These are phyloP conservation scores for Hamamelis virginiana DNA, from an alignment of 164 flowering plant species.

Conservation along the genomic window DNA sequence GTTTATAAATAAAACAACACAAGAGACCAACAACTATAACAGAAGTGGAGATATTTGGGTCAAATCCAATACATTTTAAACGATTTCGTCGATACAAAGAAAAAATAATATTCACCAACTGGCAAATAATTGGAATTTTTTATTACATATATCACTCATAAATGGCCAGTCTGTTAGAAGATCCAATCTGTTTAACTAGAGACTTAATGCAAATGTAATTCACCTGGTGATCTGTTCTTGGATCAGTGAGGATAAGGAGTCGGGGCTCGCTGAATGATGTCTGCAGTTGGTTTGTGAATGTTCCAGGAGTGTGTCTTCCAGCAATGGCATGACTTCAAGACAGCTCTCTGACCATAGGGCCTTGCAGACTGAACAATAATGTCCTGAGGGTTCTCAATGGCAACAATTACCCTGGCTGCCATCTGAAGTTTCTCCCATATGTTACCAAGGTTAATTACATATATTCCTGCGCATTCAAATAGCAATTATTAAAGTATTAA, in stretches of 20 bases:
- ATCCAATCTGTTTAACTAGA: too few species aligned
- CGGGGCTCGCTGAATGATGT: constrained; percentile 80
- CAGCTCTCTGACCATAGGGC: constrained; percentile 93
- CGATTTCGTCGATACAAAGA: too few species aligned
- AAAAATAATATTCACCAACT: too few species aligned
- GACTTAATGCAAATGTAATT: too few species aligned
- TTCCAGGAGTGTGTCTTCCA: constrained; percentile 89
- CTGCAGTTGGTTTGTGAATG: constrained; percentile 86
- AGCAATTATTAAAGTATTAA: neutral
- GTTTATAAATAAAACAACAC: neutral
- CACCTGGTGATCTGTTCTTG: constrained; percentile 70
- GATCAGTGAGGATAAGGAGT: constrained; percentile 84
- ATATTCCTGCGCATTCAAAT: constrained; percentile 46
- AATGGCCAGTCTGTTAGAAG: too few species aligned
- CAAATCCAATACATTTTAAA: too few species aligned
- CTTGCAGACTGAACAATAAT: constrained; percentile 92
- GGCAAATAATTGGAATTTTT: too few species aligned
- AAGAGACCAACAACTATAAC: neutral
- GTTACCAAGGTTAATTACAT: constrained; percentile 77
- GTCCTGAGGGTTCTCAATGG: constrained; percentile 80
- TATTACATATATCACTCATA: too few species aligned
- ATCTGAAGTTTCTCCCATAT: constrained; percentile 86
- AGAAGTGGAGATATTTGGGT: too few species aligned
- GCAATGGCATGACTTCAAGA: constrained; percentile 83
- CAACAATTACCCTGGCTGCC: constrained; percentile 88